These are phyloP conservation scores for Parastagonospora nodorum DNA, from an alignment of 2,329 filamentous ascomycete genomes.

Conservation along the genomic window DNA sequence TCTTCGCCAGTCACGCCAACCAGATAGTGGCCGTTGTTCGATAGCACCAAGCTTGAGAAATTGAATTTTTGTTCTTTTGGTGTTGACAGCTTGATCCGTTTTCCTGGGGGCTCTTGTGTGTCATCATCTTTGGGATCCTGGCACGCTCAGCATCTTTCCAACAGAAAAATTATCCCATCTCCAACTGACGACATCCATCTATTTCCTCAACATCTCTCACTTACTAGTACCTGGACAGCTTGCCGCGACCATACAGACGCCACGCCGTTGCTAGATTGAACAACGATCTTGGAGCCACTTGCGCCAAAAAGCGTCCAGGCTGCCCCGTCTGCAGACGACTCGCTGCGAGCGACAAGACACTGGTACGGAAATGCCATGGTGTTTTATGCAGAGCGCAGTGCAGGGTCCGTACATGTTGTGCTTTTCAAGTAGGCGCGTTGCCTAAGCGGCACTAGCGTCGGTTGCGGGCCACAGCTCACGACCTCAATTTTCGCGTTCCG, in stretches of 20 bases:
- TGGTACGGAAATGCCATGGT: constrained; percentile 48
- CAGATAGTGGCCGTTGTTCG: constrained; percentile 68
- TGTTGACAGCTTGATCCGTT: constrained; percentile 49
- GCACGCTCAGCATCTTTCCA: not conserved
- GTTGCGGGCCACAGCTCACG: constrained; percentile 18
- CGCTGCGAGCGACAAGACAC: constrained; percentile 39
- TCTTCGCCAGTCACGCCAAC: constrained; percentile 87
- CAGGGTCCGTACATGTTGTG: not conserved
- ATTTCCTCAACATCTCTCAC: constrained; percentile 11
- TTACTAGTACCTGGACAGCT: constrained; percentile 24
- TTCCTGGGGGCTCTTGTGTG: constrained; percentile 45
- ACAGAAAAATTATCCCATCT: too few relatives aligned
- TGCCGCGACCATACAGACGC: constrained; percentile 36
- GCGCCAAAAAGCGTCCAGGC: constrained; percentile 70
- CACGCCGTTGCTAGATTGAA: constrained; percentile 36
- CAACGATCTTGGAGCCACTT: constrained; percentile 72
- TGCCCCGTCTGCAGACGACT: constrained; percentile 9
- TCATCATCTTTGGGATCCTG: constrained; percentile 27
- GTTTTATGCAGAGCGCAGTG: constrained; percentile 10
- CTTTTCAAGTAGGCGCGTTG: constrained; percentile 10
- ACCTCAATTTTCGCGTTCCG: constrained; percentile 29
- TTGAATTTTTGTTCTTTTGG: constrained; percentile 56
- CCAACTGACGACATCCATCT: not conserved
- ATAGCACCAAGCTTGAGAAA: constrained; percentile 70
- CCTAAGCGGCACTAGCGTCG: constrained; percentile 2